A percentile compares a stretch with the other conserved stretches of the same genome.
phyloP scores from a whole-genome alignment of 305 asterid species.

The Coffea humblotiana region DNA sequence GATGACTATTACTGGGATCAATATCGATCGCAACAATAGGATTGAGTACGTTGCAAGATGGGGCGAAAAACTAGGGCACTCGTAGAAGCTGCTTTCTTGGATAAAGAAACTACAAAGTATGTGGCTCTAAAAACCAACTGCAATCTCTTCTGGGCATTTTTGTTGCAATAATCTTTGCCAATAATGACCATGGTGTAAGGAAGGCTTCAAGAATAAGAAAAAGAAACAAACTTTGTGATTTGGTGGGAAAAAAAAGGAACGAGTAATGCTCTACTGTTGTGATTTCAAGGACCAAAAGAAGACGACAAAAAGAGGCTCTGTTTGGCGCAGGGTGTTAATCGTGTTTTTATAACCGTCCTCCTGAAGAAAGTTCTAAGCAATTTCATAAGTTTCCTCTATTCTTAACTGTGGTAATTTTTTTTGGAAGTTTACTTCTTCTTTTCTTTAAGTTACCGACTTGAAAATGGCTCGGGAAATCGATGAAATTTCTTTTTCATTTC shows the following conservation, averaged over 20 bases:
- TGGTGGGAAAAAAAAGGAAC: too few species aligned
- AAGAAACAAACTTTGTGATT: not conserved
- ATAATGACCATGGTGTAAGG: not conserved
- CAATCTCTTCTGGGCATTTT: constrained; percentile 4
- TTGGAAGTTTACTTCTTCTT: too few species aligned
- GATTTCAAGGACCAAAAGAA: not conserved
- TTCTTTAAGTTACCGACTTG: too few species aligned
- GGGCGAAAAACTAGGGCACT: constrained; percentile 9
- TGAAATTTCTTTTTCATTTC: not conserved
- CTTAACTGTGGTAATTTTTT: too few species aligned
- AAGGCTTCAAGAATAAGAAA: not conserved
- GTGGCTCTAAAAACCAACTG: constrained; percentile 20
- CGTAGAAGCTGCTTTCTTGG: not conserved
- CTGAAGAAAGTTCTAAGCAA: too few species aligned
- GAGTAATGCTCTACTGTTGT: too few species aligned
- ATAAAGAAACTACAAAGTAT: constrained; percentile 9
- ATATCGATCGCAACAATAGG: constrained; percentile 4
- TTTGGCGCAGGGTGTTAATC: not conserved
- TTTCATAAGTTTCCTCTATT: not conserved
- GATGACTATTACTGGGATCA: not conserved
- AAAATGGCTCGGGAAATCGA: not conserved
- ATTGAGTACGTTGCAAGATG: not conserved
- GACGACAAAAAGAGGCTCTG: too few species aligned
- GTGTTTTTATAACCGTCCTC: not conserved
- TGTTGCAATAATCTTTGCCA: not conserved